Evolutionary conservation across 768 basidiomycete genomes (phyloP).

Genomic region (Cyclocybe cylindracea): DNA sequence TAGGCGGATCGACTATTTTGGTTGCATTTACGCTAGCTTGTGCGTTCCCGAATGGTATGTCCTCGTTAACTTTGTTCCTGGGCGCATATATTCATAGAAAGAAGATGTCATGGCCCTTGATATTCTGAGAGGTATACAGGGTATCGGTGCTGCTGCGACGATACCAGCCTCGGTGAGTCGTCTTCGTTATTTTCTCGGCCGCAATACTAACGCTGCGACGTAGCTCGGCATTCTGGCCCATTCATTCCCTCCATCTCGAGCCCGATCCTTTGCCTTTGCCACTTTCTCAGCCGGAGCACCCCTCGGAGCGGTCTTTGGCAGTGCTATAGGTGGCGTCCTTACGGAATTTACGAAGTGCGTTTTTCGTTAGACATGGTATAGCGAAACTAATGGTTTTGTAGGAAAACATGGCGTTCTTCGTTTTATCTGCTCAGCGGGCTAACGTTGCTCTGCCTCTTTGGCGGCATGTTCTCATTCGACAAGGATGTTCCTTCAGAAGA

Average conservation of each 20-base stretch:
- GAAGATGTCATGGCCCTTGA: slow-evolving; percentile 62
- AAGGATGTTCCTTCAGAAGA: slow-evolving; percentile 48
- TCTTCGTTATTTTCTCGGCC: background rate
- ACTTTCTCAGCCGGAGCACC: slow-evolving; percentile 86
- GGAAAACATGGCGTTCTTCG: slow-evolving; percentile 65
- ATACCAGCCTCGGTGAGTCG: slow-evolving; percentile 66
- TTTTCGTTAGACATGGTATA: background rate
- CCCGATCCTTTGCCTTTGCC: slow-evolving; percentile 78
- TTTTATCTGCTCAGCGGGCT: slow-evolving; percentile 63
- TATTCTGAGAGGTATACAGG: slow-evolving; percentile 76
- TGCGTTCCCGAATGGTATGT: slow-evolving; percentile 58
- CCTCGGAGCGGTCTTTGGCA: slow-evolving; percentile 73
- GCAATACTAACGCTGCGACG: background rate
- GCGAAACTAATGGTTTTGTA: slow-evolving; percentile 13
- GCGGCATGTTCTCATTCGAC: slow-evolving; percentile 63
- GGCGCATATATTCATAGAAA: background rate
- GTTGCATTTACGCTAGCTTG: slow-evolving; percentile 61
- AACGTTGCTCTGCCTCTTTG: slow-evolving; percentile 48
- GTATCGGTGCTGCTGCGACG: slow-evolving; percentile 75
- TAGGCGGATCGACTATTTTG: slow-evolving; percentile 57
- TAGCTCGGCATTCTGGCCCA: slow-evolving; percentile 84
- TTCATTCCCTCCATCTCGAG: slow-evolving; percentile 64
- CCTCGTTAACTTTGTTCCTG: background rate
- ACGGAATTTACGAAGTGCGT: slow-evolving; percentile 52
- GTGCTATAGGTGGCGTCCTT: slow-evolving; percentile 68